These are phyloP conservation scores for Neltuma alba DNA, from an alignment of 306 rosid genomes.

Conservation along the genomic window DNA sequence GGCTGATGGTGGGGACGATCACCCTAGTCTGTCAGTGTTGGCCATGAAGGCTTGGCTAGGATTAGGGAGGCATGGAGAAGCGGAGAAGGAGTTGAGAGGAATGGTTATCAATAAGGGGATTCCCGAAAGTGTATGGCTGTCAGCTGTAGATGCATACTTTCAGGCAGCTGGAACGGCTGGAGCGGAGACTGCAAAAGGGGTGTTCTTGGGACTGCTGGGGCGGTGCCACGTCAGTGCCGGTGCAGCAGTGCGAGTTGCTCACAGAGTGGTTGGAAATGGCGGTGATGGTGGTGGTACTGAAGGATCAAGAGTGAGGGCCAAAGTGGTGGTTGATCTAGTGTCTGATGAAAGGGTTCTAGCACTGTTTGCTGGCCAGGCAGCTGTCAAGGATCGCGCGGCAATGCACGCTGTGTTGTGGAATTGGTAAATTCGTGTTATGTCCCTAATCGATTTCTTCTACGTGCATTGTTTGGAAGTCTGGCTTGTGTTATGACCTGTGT, in stretches of 20 bases:
- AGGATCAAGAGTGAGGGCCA: conserved; percentile 70
- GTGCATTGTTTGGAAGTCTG: conserved; percentile 6
- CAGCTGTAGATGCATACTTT: conserved; percentile 85
- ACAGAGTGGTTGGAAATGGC: conserved; percentile 59
- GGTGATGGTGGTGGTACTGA: conserved; percentile 45
- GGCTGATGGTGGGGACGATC: conserved; percentile 67
- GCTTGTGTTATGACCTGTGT: background rate
- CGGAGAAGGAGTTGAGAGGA: conserved; percentile 90
- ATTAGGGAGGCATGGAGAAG: conserved; percentile 67
- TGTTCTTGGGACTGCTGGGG: conserved; percentile 83
- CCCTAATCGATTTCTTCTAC: conserved; percentile 9
- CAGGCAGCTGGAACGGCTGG: conserved; percentile 79
- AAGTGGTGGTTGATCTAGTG: conserved; percentile 84
- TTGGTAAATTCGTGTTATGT: conserved; percentile 56
- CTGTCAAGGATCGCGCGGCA: conserved; percentile 66
- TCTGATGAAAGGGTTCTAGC: conserved; percentile 87
- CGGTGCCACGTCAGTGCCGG: conserved; percentile 86
- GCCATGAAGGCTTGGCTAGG: conserved; percentile 97
- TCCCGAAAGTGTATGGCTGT: conserved; percentile 89
- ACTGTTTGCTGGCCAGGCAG: conserved; percentile 62
- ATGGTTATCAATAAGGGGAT: conserved; percentile 76
- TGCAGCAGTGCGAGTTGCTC: conserved; percentile 80
- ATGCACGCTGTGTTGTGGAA: conserved; percentile 95
- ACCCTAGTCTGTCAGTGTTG: conserved; percentile 87
- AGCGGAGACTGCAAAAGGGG: conserved; percentile 89